phyloP scores from a whole-genome alignment of 2,329 filamentous ascomycete genomes.

The Alternaria sp. region DNA sequence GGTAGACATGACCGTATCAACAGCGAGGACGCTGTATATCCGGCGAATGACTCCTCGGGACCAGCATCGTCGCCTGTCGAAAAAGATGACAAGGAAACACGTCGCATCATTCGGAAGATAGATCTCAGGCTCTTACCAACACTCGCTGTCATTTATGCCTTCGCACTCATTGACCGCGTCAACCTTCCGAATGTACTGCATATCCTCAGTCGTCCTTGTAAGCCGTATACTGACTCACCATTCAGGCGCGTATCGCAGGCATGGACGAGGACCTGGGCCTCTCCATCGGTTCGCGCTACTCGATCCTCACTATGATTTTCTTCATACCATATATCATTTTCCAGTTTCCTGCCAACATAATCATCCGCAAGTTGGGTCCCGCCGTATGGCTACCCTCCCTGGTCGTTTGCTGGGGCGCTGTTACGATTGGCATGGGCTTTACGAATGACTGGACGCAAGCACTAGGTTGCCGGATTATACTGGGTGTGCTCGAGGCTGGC shows the following conservation, averaged over 20 bases:
- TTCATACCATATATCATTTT: slow-evolving; percentile 27
- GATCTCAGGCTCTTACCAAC: slow-evolving; percentile 45
- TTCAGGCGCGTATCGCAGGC: slow-evolving; percentile 12
- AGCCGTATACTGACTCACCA: neutral
- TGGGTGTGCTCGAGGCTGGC: slow-evolving; percentile 29
- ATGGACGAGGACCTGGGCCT: slow-evolving; percentile 25
- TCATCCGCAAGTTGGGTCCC: slow-evolving; percentile 36
- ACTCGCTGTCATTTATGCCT: slow-evolving; percentile 38
- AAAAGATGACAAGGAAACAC: slow-evolving; percentile 30
- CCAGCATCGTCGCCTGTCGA: neutral
- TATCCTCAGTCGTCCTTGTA: neutral
- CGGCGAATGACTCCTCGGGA: neutral
- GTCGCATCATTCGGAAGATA: slow-evolving; percentile 44
- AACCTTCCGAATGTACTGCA: slow-evolving; percentile 21
- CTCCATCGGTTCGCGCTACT: slow-evolving; percentile 22
- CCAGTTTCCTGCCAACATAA: slow-evolving; percentile 36
- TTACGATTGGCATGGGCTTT: slow-evolving; percentile 29
- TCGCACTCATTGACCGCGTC: slow-evolving; percentile 25
- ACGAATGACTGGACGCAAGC: slow-evolving; percentile 19
- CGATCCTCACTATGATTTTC: slow-evolving; percentile 15
- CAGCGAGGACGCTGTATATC: fast-evolving
- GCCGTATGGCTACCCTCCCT: slow-evolving; percentile 36
- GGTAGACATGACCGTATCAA: neutral
- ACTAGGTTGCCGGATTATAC: slow-evolving; percentile 17
- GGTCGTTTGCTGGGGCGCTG: slow-evolving; percentile 26